phyloP scores from a whole-genome alignment of 371 early-diverging fungal species.

The Mucor piriformis region DNA sequence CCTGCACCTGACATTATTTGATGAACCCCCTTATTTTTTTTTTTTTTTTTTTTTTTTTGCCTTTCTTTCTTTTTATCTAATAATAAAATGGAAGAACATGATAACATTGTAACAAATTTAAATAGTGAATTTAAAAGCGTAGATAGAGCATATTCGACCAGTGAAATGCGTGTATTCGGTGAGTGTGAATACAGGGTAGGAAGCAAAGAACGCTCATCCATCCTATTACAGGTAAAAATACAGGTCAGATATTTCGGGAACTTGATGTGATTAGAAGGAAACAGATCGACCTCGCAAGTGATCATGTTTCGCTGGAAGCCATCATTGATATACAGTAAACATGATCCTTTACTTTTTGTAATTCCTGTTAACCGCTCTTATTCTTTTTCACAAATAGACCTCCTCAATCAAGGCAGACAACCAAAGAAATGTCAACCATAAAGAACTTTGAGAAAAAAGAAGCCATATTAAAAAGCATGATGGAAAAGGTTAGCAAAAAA shows the following conservation, averaged over 20 bases:
- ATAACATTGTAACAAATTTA: slow-evolving; percentile 11
- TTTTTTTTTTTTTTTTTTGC: neutral
- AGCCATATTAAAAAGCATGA: slow-evolving; percentile 21
- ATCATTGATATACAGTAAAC: slow-evolving; percentile 26
- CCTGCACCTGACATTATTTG: no score
- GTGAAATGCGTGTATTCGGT: slow-evolving; percentile 26
- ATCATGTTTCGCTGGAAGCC: slow-evolving; percentile 24
- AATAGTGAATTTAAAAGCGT: slow-evolving; percentile 23
- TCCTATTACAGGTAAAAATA: slow-evolving; percentile 13
- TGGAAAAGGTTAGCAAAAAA: slow-evolving; percentile 22
- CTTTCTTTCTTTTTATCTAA: neutral
- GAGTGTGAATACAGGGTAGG: neutral
- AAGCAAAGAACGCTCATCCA: neutral
- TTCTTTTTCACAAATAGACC: no score
- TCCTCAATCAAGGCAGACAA: neutral
- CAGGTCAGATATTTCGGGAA: slow-evolving; percentile 15
- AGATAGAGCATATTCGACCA: slow-evolving; percentile 13
- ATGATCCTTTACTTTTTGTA: neutral
- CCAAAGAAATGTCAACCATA: neutral
- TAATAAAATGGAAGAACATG: slow-evolving; percentile 25
- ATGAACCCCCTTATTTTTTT: neutral
- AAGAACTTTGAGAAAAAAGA: slow-evolving; percentile 26
- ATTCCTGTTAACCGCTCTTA: no score
- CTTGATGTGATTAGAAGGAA: slow-evolving; percentile 28
- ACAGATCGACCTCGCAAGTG: slow-evolving; percentile 25